Evolutionary conservation across 257 asterid species (phyloP), one percentile per base, ranked within the genome.

Genomic region (Pogostemon cablin): DNA sequence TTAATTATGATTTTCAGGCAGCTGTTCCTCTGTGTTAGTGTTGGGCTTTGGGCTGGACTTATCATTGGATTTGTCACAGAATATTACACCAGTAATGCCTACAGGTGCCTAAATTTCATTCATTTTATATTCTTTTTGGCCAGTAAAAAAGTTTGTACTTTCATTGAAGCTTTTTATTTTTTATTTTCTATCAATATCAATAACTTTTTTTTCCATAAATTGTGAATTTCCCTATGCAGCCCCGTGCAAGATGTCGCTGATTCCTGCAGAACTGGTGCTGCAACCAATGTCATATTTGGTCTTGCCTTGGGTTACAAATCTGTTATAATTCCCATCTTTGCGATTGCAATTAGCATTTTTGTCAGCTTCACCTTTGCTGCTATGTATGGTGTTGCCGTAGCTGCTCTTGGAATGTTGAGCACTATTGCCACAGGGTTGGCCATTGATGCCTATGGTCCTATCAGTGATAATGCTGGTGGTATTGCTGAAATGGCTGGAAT

Each of bases 401-500:
- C 97, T 78, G 97, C 97, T 69, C 86, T 91, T 43, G 97, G 97
- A 59, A 91, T 91, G 96, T 73, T 91, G 81, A 91, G 97, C 88
- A 91, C 97, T 6, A 91, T 91, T 68, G 97, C 97, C 62, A 89
- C 97, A 52, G 96, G 97, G 32, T 69, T 91, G 79, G 96, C 97
- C 8, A 91, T 91, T 52, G 97, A 91, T 78, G 97, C 97, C 55
- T 91, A 91, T 78, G 97, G 97, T 43, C 97, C 97, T n/a, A 91
- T 91, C 76, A 91, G 97, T 77, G 97, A 91, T 67, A 91, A 91
- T 73, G 97, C 97, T 57, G 97, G 97, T 47, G 97, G 97, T 53
- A 91, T 91, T 17, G 97, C 97, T 71, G 96, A 91, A 86, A 91
- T 91, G 97, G 97, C 97, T 59, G 96, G 97, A 37, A 91, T 91